Evolutionary conservation across 176 grass and related monocot genomes (phyloP), one percentile per base, ranked within the genome.

Genomic region (Phyllostachys edulis): DNA sequence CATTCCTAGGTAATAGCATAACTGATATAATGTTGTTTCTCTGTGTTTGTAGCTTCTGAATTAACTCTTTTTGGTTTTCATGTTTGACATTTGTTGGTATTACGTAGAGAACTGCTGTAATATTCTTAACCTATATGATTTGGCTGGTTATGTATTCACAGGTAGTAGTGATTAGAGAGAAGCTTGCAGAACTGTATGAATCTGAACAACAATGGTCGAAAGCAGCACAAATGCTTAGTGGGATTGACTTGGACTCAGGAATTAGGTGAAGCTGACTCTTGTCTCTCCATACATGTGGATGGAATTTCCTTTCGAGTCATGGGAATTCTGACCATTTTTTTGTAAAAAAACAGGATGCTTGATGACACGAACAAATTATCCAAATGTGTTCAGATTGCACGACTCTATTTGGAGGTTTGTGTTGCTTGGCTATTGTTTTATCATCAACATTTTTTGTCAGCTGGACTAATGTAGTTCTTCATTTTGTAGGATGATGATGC

Each of bases 201-300:
- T 94, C 97, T 32, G 93, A 99, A 52, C 97, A 96, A 62, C 88
- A 99, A 67, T 99, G 97, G 97, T 99, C 96, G 23, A 91, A 90
- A 89, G 97, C 97, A 76, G 97, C 97, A 21, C 91, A 94, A 79
- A 96, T 96, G 97, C 90, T 99, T 62, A 99, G 97, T 63, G 93
- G 97, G 47, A 99, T 99, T 87, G 97, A 99, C 71, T 89, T 99
- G 86, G 97, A 99, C 63, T 99, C 97, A 47, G 93, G 97, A 89
- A 99, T 99, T 34, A 99, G 93, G 96, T 99, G 64, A 69, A 49
- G 55, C 68, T 38, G 20, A 18, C 29, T 54, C 50, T 67, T 79
- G 18, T 73, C 26, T 78, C 34, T 78, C 42, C 18, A 54, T 38
- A 54, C 69, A 81, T 55, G 50, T 60, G 0, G 47, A 73, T 63